Percentiles rank a stretch among this genome's conserved stretches.
phyloP scores from a whole-genome alignment of 495 filamentous ascomycete genomes.

The Penicillium pancosmium region DNA sequence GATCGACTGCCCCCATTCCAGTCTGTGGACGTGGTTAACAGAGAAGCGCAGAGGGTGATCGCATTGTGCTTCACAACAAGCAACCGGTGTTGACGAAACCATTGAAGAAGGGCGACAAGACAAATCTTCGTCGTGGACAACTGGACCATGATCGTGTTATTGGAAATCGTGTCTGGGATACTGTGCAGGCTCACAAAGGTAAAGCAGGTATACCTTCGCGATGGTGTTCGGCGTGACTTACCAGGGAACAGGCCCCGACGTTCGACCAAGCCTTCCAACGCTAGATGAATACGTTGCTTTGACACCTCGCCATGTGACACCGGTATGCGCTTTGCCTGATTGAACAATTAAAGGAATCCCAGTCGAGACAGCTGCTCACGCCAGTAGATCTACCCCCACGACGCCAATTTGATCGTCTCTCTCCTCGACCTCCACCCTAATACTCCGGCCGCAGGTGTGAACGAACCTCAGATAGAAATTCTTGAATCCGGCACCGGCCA shows the following conservation, averaged over 20 bases:
- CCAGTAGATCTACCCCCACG: constrained; percentile 70
- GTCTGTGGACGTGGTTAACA: constrained; percentile 5
- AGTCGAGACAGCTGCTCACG: constrained; percentile 16
- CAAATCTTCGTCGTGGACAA: constrained; percentile 51
- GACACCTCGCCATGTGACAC: constrained; percentile 68
- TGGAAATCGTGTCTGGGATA: constrained; percentile 58
- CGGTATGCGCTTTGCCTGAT: constrained; percentile 50
- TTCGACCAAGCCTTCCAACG: constrained; percentile 62
- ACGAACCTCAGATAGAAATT: constrained; percentile 56
- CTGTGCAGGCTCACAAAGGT: constrained; percentile 55
- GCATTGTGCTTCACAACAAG: constrained; percentile 55
- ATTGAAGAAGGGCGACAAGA: constrained; percentile 47
- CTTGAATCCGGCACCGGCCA: constrained; percentile 83
- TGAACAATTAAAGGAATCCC: background rate
- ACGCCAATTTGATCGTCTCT: constrained; percentile 71
- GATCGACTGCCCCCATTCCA: background rate
- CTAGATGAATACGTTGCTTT: constrained; percentile 70
- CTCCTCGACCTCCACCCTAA: constrained; percentile 71
- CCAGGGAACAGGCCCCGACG: constrained; percentile 39
- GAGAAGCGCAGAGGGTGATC: constrained; percentile 55
- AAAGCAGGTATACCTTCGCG: background rate
- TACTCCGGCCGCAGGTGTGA: constrained; percentile 34
- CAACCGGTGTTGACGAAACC: constrained; percentile 53
- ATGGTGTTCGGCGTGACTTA: constrained; percentile 8
- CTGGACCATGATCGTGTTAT: constrained; percentile 65